Conservation (phyloP, 2,329 filamentous ascomycete species). For the Graphium sp. region DNA sequence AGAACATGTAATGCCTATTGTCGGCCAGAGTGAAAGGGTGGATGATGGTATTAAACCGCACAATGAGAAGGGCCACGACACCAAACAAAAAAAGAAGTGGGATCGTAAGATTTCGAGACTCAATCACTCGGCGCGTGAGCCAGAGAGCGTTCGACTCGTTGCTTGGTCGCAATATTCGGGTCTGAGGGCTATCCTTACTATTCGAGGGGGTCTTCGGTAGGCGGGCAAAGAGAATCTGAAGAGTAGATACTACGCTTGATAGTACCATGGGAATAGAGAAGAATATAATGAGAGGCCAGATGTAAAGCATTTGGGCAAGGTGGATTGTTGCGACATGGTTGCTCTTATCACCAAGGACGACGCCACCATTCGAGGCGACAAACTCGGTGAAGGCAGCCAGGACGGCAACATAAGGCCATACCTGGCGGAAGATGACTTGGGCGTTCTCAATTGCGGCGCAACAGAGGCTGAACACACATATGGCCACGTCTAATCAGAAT, state of each 20-base stretch:
- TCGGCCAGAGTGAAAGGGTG: constrained; percentile 94
- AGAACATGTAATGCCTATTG: constrained; percentile 95
- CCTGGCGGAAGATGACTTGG: constrained; percentile 21
- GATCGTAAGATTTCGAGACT: too few relatives aligned
- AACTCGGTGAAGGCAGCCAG: constrained; percentile 56
- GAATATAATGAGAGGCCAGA: constrained; percentile 80
- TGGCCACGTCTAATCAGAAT: constrained; percentile 27
- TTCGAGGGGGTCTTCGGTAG: neutral
- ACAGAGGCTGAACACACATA: constrained; percentile 45
- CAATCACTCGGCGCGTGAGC: too few relatives aligned
- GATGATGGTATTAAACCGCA: constrained; percentile 78
- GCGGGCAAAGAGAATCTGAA: constrained; percentile 7
- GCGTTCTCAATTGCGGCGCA: constrained; percentile 38
- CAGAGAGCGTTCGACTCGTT: too few relatives aligned
- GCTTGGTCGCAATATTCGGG: too few relatives aligned
- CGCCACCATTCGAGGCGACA: constrained; percentile 73
- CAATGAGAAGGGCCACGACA: constrained; percentile 18
- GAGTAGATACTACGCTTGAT: constrained; percentile 24
- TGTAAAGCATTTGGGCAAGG: constrained; percentile 82
- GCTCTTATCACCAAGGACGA: constrained; percentile 91
- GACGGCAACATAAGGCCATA: constrained; percentile 45
- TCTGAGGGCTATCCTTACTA: too few relatives aligned
- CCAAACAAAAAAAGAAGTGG: constrained; percentile 17
- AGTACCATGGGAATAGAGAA: constrained; percentile 71
- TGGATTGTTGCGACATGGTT: constrained; percentile 87